A percentile compares a stretch with the other conserved stretches of the same genome.
Conservation (phyloP, 805 yeast species). For the Myxozyma kluyveri region DNA sequence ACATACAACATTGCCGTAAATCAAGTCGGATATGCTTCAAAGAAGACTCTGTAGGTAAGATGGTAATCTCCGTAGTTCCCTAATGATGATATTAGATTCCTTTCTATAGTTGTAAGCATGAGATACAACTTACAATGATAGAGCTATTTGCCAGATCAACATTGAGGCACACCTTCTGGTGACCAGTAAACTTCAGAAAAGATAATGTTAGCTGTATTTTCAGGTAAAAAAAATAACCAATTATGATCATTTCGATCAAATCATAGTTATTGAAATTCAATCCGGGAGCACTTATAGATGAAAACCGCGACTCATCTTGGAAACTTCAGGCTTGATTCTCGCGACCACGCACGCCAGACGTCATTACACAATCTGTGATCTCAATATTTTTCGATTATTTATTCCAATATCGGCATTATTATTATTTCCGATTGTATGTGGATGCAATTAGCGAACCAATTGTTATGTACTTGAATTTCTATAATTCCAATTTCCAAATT, state of each 20-base stretch:
- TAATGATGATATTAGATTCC: neutral
- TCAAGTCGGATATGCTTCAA: slow-evolving; percentile 67
- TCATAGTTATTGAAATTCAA: neutral
- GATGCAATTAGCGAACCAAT: too few relatives aligned
- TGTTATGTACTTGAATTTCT: too few relatives aligned
- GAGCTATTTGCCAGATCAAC: slow-evolving; percentile 16
- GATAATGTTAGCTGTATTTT: too few relatives aligned
- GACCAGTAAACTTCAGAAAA: slow-evolving; percentile 15
- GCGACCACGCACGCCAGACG: too few relatives aligned
- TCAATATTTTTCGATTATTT: too few relatives aligned
- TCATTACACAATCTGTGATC: too few relatives aligned
- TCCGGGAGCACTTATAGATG: slow-evolving; percentile 25
- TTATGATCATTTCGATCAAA: too few relatives aligned
- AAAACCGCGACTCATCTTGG: slow-evolving; percentile 22
- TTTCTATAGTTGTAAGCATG: neutral
- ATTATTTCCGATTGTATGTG: too few relatives aligned
- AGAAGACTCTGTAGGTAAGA: slow-evolving; percentile 63
- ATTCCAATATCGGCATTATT: too few relatives aligned
- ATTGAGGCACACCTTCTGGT: slow-evolving; percentile 24
- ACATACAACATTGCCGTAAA: slow-evolving; percentile 61
- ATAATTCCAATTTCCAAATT: too few relatives aligned
- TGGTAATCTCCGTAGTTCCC: slow-evolving; percentile 81
- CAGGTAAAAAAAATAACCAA: too few relatives aligned
- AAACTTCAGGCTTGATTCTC: slow-evolving; percentile 24
- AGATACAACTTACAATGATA: slow-evolving; percentile 13